These are phyloP conservation scores for Orbilia blumenaviensis DNA, from an alignment of 2,329 filamentous ascomycete species.

Conservation along the genomic window DNA sequence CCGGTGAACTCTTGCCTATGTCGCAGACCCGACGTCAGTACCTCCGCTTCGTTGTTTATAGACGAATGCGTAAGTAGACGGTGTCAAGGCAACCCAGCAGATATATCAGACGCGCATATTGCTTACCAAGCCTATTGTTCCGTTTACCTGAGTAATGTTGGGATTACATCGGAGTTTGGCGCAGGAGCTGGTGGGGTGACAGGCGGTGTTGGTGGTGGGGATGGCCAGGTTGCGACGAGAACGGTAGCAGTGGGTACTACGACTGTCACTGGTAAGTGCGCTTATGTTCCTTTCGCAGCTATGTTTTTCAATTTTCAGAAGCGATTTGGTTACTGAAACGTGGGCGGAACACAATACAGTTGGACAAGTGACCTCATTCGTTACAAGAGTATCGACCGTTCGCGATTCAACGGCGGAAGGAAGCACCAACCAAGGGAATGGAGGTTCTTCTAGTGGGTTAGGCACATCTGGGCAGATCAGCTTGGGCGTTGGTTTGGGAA, in stretches of 20 bases:
- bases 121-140: conserved; percentile 1
- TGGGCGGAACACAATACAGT: background rate
- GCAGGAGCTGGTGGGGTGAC: background rate
- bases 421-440: background rate
- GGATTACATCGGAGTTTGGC: background rate
- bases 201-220: background rate
- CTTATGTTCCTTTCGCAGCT: no score
- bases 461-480: background rate
- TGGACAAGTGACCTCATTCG: conserved; percentile 10
- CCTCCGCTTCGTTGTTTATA: background rate
- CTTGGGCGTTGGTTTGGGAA: conserved; percentile 7
- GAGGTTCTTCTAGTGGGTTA: background rate
- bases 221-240: background rate
- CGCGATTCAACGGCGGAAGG: background rate
- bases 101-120: background rate
- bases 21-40: background rate
- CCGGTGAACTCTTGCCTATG: background rate
- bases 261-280: background rate
- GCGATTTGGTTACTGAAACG: no score
- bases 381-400: background rate
- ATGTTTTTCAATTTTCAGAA: no score
- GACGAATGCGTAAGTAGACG: background rate
- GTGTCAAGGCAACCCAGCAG: background rate
- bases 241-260: background rate
- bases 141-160: background rate